Conservation (phyloP, 2,329 filamentous ascomycete species). For the Pseudogymnoascus sp. region DNA sequence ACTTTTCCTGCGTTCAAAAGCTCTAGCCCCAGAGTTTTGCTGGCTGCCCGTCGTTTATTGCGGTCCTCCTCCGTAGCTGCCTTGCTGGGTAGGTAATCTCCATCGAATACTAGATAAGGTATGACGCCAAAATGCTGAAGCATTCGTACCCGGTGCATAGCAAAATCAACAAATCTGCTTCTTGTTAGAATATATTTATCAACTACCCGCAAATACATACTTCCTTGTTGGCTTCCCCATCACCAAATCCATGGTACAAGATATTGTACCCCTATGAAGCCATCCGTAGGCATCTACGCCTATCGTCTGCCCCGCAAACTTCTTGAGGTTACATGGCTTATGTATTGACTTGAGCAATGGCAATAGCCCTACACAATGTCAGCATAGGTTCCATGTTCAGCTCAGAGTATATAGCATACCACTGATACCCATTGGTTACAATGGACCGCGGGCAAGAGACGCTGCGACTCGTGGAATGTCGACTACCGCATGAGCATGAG, state of each 20-base stretch:
- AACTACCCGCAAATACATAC: slow-evolving; percentile 42
- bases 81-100: slow-evolving; percentile 91
- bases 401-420: slow-evolving; percentile 12
- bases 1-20: slow-evolving; percentile 74
- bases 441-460: slow-evolving; percentile 14
- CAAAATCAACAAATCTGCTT: slow-evolving; percentile 76
- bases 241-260: slow-evolving; percentile 85
- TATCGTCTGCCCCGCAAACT: slow-evolving; percentile 78
- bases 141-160: slow-evolving; percentile 88
- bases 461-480: slow-evolving; percentile 12
- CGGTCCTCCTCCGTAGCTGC: slow-evolving; percentile 75
- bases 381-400: slow-evolving; percentile 14
- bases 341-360: slow-evolving; percentile 95
- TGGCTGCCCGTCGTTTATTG: slow-evolving; percentile 67
- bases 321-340: slow-evolving; percentile 76
- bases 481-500: slow-evolving; percentile 10
- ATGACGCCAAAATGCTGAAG: slow-evolving; percentile 85
- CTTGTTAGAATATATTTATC: slow-evolving; percentile 16
- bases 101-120: slow-evolving; percentile 95
- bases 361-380: slow-evolving; percentile 59
- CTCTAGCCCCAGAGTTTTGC: slow-evolving; percentile 67
- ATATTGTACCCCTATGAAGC: slow-evolving; percentile 87
- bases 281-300: slow-evolving; percentile 98
- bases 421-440: slow-evolving; percentile 26
- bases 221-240: slow-evolving; percentile 81